Percentiles rank a stretch among this genome's conserved stretches.
Conservation (phyloP, 345 rosid genomes). For the Citrus trifoliata region DNA sequence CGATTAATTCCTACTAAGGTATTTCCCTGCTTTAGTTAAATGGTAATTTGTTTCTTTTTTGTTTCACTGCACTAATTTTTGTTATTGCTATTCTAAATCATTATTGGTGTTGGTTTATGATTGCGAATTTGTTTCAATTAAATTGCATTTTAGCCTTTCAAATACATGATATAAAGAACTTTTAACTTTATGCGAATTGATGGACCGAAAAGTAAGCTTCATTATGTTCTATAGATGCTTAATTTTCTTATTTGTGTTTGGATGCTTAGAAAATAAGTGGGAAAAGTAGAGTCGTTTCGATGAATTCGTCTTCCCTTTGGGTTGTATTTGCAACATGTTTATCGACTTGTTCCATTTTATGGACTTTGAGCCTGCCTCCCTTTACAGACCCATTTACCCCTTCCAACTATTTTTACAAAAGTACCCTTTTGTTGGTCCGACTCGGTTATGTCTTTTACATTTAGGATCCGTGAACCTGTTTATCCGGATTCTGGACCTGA, state of each 20-base stretch:
- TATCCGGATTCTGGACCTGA: no score
- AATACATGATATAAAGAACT: background rate
- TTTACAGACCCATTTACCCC: background rate
- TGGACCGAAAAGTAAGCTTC: background rate
- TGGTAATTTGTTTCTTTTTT: background rate
- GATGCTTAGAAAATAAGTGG: background rate
- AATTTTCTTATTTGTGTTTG: background rate
- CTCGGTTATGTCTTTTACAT: background rate
- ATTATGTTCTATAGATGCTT: background rate
- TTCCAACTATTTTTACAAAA: no score
- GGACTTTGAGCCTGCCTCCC: background rate
- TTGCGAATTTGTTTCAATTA: background rate
- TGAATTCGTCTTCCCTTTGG: background rate
- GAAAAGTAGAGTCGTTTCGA: background rate
- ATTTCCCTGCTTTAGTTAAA: background rate
- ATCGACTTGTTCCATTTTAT: no score
- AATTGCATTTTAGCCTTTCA: background rate
- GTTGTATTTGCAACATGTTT: background rate
- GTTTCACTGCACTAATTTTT: background rate
- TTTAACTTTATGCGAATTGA: background rate
- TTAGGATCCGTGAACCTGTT: no score
- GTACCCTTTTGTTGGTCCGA: background rate
- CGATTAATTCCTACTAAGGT: slow-evolving; percentile 53
- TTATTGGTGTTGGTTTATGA: background rate
- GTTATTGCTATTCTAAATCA: background rate